Base-by-base conservation (phyloP, 1,139 yeast species). In the Nadsonia commutata region DNA sequence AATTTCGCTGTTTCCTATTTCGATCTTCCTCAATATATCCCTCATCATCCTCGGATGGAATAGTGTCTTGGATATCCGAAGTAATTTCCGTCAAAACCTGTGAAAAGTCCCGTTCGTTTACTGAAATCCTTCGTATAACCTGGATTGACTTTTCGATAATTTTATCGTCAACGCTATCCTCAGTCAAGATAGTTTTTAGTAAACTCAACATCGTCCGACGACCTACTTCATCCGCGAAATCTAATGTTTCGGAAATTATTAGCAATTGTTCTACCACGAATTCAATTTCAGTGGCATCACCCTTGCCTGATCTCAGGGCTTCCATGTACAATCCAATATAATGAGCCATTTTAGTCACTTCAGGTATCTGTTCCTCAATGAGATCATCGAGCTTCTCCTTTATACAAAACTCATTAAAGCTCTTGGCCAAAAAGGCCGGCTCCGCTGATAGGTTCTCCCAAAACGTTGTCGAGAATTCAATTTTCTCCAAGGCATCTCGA, bases 161-260 rank as follows among this genome's bases (percentile, higher is more conserved):
- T 2, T 66, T 58, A 40, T 78, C 83, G 3, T 70, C 57, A 20
- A 83, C 63, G 18, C 71, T 68, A 17, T 50, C 51, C 37, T 51
- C 46, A 6, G 54, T 51, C 20, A 60, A 49, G 3, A 53, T 52
- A 16, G 56, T 56, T 61, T 95, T 74, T 17, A 86, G 70, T 3
- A 81, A 72, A 44, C 77, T 80, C 39, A 85, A 63, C 77, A 85
- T 80, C 41, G 78, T 76, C 57, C 95, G 72, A 56, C 97, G 74
- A 5, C 97, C 96, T 42, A 83, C 74, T 59, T 88, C 96, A 63
- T 90, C 98, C 51, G 88, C 80, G 55, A 76, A 85, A 58, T 90
- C 98, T 56, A 80, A 82, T 36, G 75, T 75, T 39, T 72, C 72
- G 0, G 90, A 79, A 36, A 85, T 73, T 7, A 68, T 62, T 37